Base-by-base conservation (phyloP, 2,329 filamentous ascomycete genomes). In the Gnomoniopsis sp. region DNA sequence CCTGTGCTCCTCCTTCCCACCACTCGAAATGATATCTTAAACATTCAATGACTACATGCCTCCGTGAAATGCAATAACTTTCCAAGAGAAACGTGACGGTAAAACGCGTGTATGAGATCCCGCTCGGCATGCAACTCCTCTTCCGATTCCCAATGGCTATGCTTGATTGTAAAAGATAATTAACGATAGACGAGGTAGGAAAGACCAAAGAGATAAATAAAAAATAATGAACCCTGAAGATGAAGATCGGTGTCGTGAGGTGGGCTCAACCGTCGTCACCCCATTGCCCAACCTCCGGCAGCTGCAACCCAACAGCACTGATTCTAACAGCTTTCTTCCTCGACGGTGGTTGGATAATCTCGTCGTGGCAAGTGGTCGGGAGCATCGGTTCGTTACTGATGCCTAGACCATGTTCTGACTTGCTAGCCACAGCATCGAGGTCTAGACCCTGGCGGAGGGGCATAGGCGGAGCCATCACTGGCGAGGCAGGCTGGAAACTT, bases 321-420 rank as follows among this genome's bases (percentile, higher is more conserved):
- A 74, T 66, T 48, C 72, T 65, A 17, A 72, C 67, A 17, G 69
- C 68, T 59, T 70, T 71, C 61, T 71, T 74, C n/a, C 67, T 65
- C 33, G 65, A 65, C 21, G 67, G 60, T 43, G 64, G 56, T 26
- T 63, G 61, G 6, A 21, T 17, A n/a, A n/a, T 19, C 3, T 56
- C 41, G 34, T 57, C 33, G 66, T 10, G 10, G n/a, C 3, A 44
- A 11, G 41, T 19, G 41, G n/a, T 11, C 2, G 41, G n/a, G n/a
- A 21, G 7, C 41, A 19, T 19, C 17, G 41, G 41, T 19, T 19
- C 36, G 17, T 41, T 41, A 15, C 14, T 41, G 12, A 14, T n/a
- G 12, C 17, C n/a, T 3, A 19, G 41, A 19, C 17, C 44, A 33
- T 15, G 34, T 11, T 17, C 7, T 23, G 7, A 22, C 19, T 34